Conservation (phyloP, 192 early-diverging fungal species). For the Umbelopsis ramanniana region DNA sequence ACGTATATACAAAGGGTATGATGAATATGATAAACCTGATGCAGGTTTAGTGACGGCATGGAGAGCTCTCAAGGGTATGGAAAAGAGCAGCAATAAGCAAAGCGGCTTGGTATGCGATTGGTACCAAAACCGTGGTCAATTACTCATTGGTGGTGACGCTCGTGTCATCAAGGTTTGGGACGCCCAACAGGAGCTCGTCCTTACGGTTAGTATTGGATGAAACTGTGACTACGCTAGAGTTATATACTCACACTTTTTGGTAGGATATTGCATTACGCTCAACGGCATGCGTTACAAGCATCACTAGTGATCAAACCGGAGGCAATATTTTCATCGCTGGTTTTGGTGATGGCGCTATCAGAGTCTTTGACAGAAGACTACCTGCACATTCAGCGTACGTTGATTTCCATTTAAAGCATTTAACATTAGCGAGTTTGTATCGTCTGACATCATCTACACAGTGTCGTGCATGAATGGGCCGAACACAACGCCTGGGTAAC, state of each 20-base stretch:
- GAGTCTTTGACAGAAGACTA: constrained; percentile 70
- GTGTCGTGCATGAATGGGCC: constrained; percentile 59
- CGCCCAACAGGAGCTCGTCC: constrained; percentile 72
- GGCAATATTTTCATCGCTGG: constrained; percentile 74
- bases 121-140: constrained; percentile 73
- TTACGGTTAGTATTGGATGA: constrained; percentile 54
- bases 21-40: constrained; percentile 49
- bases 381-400: constrained; percentile 57
- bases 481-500: constrained; percentile 68
- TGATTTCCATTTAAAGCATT: background rate
- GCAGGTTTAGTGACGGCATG: constrained; percentile 74
- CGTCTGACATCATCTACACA: constrained; percentile 20
- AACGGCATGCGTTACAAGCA: constrained; percentile 59
- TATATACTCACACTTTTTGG: constrained; percentile 18
- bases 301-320: constrained; percentile 64
- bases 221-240: too few relatives aligned
- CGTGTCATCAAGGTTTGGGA: constrained; percentile 79
- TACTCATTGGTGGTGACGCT: constrained; percentile 72
- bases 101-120: constrained; percentile 74
- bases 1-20: constrained; percentile 75
- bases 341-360: constrained; percentile 73
- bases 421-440: background rate
- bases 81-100: constrained; percentile 54
- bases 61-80: constrained; percentile 74
- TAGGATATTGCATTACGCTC: constrained; percentile 65